Evolutionary conservation across 768 basidiomycete species (phyloP).

Genomic region (Naganishia vishniacii): DNA sequence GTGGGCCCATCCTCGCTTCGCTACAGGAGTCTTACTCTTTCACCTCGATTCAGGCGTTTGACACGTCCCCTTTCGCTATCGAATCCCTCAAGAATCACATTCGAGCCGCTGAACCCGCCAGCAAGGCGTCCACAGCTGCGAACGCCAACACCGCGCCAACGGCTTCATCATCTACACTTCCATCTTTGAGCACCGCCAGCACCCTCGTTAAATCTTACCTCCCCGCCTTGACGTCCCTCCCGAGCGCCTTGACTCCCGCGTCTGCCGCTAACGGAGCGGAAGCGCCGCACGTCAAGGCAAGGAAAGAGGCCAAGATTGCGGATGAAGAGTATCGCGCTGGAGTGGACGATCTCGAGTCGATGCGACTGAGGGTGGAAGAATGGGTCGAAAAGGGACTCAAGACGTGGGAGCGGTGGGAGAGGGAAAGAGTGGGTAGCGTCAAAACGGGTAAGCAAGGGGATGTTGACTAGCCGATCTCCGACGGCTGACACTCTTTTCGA

Average conservation of each 20-base stretch:
- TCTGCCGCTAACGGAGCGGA: constrained; percentile 53
- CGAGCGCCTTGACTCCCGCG: constrained; percentile 32
- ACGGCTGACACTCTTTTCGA: no score
- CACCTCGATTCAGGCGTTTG: constrained; percentile 12
- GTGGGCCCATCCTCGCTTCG: no score
- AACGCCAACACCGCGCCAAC: background rate
- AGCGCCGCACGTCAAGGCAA: constrained; percentile 63
- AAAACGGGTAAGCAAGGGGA: constrained; percentile 65
- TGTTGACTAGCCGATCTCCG: no score
- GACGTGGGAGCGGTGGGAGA: constrained; percentile 75
- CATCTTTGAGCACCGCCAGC: constrained; percentile 16
- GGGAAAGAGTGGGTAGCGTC: constrained; percentile 71
- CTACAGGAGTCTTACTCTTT: background rate
- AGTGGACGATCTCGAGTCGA: constrained; percentile 75
- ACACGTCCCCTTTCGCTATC: constrained; percentile 27
- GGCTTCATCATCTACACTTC: background rate
- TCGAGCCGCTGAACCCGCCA: constrained; percentile 16
- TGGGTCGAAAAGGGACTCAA: constrained; percentile 76
- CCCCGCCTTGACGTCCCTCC: constrained; percentile 23
- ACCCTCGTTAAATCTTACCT: constrained; percentile 25
- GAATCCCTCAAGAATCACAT: constrained; percentile 28
- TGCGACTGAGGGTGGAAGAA: constrained; percentile 79
- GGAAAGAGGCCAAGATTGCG: constrained; percentile 73
- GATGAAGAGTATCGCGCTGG: constrained; percentile 72
- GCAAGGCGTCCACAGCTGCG: background rate